Evolutionary conservation across 2,329 filamentous ascomycete species (phyloP).

Genomic region (Rhynchosporium agropyri): DNA sequence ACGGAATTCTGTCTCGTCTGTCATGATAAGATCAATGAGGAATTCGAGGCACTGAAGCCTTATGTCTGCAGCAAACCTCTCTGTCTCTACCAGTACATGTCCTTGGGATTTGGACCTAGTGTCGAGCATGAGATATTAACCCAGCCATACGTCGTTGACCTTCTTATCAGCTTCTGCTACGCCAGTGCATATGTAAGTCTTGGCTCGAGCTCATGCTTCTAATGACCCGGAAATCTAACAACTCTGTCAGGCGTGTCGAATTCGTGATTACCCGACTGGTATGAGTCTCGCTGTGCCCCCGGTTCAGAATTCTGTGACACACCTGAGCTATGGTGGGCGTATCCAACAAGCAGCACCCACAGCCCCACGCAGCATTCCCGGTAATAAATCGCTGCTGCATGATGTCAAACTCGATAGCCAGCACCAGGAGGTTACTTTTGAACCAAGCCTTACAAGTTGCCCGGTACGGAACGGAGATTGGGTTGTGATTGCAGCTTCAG

Average conservation of each 20-base stretch:
- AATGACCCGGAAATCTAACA: neutral
- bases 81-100: slow-evolving; percentile 87
- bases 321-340: slow-evolving; percentile 1
- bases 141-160: slow-evolving; percentile 81
- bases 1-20: slow-evolving; percentile 88
- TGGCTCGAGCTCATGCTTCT: neutral
- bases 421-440: slow-evolving; percentile 35
- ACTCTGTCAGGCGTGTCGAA: slow-evolving; percentile 23
- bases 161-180: slow-evolving; percentile 83
- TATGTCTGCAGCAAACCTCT: slow-evolving; percentile 76
- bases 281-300: slow-evolving; percentile 41
- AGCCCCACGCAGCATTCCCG: neutral
- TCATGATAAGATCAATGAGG: slow-evolving; percentile 66
- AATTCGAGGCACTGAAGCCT: slow-evolving; percentile 72
- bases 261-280: slow-evolving; percentile 42
- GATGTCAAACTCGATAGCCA: slow-evolving; percentile 33
- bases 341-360: neutral
- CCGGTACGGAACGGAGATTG: slow-evolving; percentile 39
- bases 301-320: slow-evolving; percentile 4
- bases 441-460: slow-evolving; percentile 10
- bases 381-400: neutral
- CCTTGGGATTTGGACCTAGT: slow-evolving; percentile 80
- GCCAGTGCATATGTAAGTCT: slow-evolving; percentile 37
- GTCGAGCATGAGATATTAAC: slow-evolving; percentile 82
- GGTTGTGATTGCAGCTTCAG: slow-evolving; percentile 31